Base-by-base conservation (phyloP, 2,329 filamentous ascomycete genomes). In the Zasmidium angulare region DNA sequence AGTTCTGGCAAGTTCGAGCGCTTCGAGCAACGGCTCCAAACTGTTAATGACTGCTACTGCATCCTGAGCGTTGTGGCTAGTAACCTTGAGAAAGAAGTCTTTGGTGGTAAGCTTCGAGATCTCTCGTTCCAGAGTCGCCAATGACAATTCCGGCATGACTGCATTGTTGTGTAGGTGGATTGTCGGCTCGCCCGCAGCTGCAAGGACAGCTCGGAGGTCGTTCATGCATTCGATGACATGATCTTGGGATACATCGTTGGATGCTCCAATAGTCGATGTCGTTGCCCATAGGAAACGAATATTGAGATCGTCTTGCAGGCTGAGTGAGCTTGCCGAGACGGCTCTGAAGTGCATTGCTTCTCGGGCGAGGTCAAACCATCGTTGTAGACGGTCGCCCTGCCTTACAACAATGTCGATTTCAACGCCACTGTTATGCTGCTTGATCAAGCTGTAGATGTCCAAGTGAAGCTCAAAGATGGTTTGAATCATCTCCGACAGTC, bases 1-100 rank as follows among this genome's bases (percentile, higher is more conserved):
- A 20, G 48, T 20, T 17, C 51, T 55, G 14, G 40, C 46, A 20
- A 23, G 19, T n/a, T 66, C 57, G 0, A 86, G 81, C 3, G 82
- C 78, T 63, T 97, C 93, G 3, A 99, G 80, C 10, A 99, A 89
- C 2, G 95, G 95, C 70, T 99, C 95, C 36, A 99, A 79, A 24
- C 88, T 95, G 69, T 97, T 92, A 59, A 99, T 97, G 20, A 97
- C 86, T 3, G 88, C 84, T 12, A 93, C 84, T 0, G 93, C 90
- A 66, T 97, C 88, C 50, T 88, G 86, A 59, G 88, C 84, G 58
- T 95, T 89, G 40, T 92, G 87, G 60, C 90, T 89, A 72, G 98
- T 98, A 0, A 99, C 84, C 40, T 88, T 90, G 53, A 92, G 82
- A 75, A 99, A 98, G 74, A 98, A 98, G 71, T 97, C 93, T 85